Conservation (phyloP, 768 basidiomycete species). For the Bullera alba region DNA sequence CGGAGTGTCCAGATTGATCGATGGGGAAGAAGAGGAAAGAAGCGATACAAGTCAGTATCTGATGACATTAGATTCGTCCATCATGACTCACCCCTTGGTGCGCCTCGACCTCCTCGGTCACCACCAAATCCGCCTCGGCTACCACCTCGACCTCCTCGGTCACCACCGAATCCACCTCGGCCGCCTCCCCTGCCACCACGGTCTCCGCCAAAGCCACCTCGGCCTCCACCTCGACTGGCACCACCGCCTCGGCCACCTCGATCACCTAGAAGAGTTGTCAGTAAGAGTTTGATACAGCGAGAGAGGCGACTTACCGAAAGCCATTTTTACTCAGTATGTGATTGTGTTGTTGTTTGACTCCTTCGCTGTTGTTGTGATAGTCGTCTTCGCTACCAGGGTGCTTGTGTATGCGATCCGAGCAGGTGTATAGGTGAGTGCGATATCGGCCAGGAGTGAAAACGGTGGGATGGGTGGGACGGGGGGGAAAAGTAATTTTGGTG, state of each 20-base stretch:
- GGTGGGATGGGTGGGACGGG: too few species aligned
- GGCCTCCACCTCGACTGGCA: slow-evolving; percentile 19
- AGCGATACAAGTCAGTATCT: neutral
- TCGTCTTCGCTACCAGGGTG: too few species aligned
- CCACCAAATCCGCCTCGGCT: slow-evolving; percentile 15
- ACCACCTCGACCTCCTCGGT: slow-evolving; percentile 21
- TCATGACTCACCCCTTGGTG: slow-evolving; percentile 56
- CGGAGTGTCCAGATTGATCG: neutral
- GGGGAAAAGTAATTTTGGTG: too few species aligned
- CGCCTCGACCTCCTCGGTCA: slow-evolving; percentile 44
- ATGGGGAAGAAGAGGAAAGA: neutral
- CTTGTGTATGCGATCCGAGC: too few species aligned
- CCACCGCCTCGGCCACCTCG: slow-evolving; percentile 22
- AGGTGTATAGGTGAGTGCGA: too few species aligned
- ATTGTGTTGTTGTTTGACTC: too few species aligned
- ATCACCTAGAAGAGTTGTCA: slow-evolving; percentile 12
- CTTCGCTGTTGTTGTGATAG: too few species aligned
- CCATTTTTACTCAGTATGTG: too few species aligned
- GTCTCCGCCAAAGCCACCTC: slow-evolving; percentile 19
- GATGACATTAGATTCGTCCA: neutral
- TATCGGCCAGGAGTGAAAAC: too few species aligned
- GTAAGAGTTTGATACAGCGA: neutral
- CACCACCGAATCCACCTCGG: slow-evolving; percentile 27
- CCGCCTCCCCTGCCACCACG: slow-evolving; percentile 19
- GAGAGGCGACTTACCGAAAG: slow-evolving; percentile 30